Conservation (phyloP, 306 rosid species). For the Cicer bijugum region DNA sequence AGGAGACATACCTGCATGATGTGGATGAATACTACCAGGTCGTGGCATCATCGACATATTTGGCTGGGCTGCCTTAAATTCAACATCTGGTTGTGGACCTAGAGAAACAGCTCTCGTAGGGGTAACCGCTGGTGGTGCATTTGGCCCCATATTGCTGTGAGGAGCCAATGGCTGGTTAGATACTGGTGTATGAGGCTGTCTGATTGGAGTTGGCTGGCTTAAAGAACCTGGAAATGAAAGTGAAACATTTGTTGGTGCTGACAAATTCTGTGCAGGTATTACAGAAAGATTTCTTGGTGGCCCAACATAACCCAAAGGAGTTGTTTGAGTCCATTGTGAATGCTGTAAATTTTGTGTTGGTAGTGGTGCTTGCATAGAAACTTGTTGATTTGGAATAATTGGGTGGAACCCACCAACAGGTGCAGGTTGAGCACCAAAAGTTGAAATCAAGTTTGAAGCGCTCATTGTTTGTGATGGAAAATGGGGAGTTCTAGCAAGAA, state of each 20-base stretch:
- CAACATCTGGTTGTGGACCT: slow-evolving; percentile 53
- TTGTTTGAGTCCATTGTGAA: slow-evolving; percentile 54
- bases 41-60: slow-evolving; percentile 49
- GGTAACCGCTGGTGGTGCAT: slow-evolving; percentile 46
- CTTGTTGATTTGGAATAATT: slow-evolving; percentile 52
- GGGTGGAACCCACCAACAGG: slow-evolving; percentile 55
- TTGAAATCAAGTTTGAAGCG: slow-evolving; percentile 52
- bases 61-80: slow-evolving; percentile 50
- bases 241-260: slow-evolving; percentile 54
- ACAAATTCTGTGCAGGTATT: slow-evolving; percentile 50
- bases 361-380: slow-evolving; percentile 53
- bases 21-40: slow-evolving; percentile 47
- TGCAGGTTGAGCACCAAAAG: slow-evolving; percentile 62
- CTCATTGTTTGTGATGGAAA: slow-evolving; percentile 53
- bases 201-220: slow-evolving; percentile 54
- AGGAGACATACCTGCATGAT: slow-evolving; percentile 55
- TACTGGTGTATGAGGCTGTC: slow-evolving; percentile 48
- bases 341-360: slow-evolving; percentile 55
- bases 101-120: slow-evolving; percentile 48
- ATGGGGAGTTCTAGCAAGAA: slow-evolving; percentile 52
- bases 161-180: slow-evolving; percentile 53
- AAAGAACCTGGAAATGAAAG: slow-evolving; percentile 51
- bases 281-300: slow-evolving; percentile 58
- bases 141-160: slow-evolving; percentile 57
- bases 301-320: slow-evolving; percentile 53